A percentile compares a stretch with the other conserved stretches of the same genome.
These are phyloP conservation scores for Umbilicus rupestris DNA, from an alignment of 164 flowering plant genomes.

Conservation along the genomic window DNA sequence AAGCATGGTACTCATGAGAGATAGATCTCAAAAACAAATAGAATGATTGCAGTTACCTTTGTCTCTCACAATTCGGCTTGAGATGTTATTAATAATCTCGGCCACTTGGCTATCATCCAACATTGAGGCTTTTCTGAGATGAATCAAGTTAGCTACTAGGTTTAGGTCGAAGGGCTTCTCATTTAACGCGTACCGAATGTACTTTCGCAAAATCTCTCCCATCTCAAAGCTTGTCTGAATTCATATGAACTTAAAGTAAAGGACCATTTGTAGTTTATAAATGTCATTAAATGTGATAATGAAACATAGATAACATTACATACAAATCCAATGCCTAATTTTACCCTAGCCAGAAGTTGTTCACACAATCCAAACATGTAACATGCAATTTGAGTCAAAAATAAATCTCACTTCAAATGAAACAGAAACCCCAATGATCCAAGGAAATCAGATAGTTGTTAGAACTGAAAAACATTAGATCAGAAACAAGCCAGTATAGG, in stretches of 20 bases:
- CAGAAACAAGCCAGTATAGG: neutral
- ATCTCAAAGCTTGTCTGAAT: slow-evolving; percentile 81
- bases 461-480: neutral
- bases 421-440: no score
- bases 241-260: neutral
- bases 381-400: neutral
- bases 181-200: slow-evolving; percentile 80
- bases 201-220: slow-evolving; percentile 82
- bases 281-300: neutral
- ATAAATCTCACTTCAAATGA: neutral
- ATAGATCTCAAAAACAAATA: neutral
- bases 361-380: neutral
- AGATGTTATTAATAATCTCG: slow-evolving; percentile 69
- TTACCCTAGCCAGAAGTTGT: neutral
- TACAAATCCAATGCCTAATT: neutral
- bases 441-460: neutral
- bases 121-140: slow-evolving; percentile 64
- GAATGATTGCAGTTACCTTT: slow-evolving; percentile 41
- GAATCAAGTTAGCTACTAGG: slow-evolving; percentile 55
- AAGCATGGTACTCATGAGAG: no score
- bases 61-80: slow-evolving; percentile 70
- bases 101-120: slow-evolving; percentile 71
- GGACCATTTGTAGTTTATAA: neutral
- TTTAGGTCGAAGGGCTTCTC: slow-evolving; percentile 79
- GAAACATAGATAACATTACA: neutral